phyloP scores from a whole-genome alignment of 2,329 filamentous ascomycete genomes.

The Penicillium sp. region DNA sequence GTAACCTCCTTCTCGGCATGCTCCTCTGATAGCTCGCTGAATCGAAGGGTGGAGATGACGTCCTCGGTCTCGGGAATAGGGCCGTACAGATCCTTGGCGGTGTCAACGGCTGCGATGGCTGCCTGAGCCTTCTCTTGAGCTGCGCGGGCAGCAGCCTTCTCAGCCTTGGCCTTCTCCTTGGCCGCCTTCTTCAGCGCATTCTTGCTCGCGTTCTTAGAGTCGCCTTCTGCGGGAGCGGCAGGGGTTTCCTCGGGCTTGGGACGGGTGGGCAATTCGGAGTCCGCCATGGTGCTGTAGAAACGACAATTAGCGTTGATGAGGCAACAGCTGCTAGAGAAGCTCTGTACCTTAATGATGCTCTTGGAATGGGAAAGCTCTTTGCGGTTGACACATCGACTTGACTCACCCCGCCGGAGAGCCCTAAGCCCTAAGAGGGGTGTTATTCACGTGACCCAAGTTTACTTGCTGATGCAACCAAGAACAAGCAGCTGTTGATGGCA shows the following conservation, averaged over 20 bases:
- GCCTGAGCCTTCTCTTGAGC: constrained; percentile 71
- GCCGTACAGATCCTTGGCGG: constrained; percentile 75
- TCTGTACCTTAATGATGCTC: constrained; percentile 21
- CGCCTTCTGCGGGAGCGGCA: constrained; percentile 36
- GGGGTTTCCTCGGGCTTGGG: constrained; percentile 39
- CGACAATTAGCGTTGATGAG: constrained; percentile 1
- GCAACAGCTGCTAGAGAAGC: not conserved
- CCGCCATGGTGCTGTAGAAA: constrained; percentile 32
- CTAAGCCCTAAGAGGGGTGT: constrained; percentile 37
- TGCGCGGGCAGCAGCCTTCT: constrained; percentile 69
- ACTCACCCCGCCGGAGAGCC: constrained; percentile 35
- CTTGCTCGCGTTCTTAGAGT: constrained; percentile 56
- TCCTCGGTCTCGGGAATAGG: constrained; percentile 60
- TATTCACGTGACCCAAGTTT: constrained; percentile 15
- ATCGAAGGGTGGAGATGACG: constrained; percentile 58
- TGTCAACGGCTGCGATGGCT: constrained; percentile 61
- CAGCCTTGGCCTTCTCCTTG: constrained; percentile 85
- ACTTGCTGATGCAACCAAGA: not conserved
- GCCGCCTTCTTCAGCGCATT: constrained; percentile 82
- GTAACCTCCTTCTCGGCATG: constrained; percentile 69
- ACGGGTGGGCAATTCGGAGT: constrained; percentile 40
- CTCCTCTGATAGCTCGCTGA: constrained; percentile 56
- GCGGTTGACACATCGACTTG: constrained; percentile 22
- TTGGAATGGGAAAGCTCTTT: constrained; percentile 12
- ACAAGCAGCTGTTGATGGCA: not conserved